Evolutionary conservation across 1,284 basidiomycete genomes (phyloP).

Genomic region (Tremellales sp.): DNA sequence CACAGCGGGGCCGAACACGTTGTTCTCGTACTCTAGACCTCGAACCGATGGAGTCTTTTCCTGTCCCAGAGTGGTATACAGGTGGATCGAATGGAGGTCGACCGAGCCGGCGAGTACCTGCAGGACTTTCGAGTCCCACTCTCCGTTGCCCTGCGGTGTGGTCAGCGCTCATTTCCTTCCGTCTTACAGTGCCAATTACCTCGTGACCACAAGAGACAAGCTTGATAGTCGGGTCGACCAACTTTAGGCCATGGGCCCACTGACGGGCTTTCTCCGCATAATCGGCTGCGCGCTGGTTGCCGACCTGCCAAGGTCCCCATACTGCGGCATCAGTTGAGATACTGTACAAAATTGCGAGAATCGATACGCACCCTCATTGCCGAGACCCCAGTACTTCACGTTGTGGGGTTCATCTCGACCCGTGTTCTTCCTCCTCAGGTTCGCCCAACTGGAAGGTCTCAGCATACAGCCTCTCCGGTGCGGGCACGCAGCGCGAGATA

Average conservation of each 20-base stretch:
- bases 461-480: not conserved
- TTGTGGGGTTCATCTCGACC: conserved; percentile 58
- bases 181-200: conserved; percentile 1
- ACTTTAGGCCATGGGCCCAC: conserved; percentile 60
- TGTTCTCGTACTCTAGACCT: conserved; percentile 41
- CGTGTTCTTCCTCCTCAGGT: conserved; percentile 56
- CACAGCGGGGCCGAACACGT: conserved; percentile 45
- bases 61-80: conserved; percentile 27
- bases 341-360: conserved; percentile 4
- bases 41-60: conserved; percentile 5
- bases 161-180: not conserved
- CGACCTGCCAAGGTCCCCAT: conserved; percentile 63
- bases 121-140: conserved; percentile 45
- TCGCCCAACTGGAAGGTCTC: conserved; percentile 57
- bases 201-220: conserved; percentile 58
- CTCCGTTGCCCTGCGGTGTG: conserved; percentile 27
- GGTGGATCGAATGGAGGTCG: conserved; percentile 44
- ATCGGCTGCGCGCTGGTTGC: conserved; percentile 57
- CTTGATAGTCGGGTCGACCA: conserved; percentile 59
- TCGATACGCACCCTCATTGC: conserved; percentile 41
- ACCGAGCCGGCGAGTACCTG: conserved; percentile 32
- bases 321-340: conserved; percentile 31
- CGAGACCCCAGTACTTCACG: conserved; percentile 51
- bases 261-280: conserved; percentile 59
- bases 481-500: not conserved